phyloP scores from a whole-genome alignment of 2,329 filamentous ascomycete species.

The Beauveria rudraprayagi region DNA sequence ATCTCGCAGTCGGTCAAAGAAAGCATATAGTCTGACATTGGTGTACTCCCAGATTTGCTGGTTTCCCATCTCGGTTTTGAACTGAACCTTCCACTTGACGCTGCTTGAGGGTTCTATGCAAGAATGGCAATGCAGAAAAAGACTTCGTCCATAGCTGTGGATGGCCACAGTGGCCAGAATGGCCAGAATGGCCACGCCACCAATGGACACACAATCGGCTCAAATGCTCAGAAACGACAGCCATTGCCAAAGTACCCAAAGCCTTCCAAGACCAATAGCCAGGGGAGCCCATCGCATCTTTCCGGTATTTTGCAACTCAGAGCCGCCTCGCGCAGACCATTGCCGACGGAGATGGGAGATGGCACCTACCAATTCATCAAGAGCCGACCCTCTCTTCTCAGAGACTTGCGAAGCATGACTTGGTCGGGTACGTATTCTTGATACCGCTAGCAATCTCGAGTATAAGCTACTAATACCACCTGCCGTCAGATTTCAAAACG shows the following conservation, averaged over 20 bases:
- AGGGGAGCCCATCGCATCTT: conserved; percentile 11
- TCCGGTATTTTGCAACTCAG: conserved; percentile 26
- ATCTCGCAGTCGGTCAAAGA: not conserved
- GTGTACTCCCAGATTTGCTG: not conserved
- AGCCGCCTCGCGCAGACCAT: conserved; percentile 48
- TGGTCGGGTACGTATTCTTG: not conserved
- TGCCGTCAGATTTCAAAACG: conserved; percentile 49
- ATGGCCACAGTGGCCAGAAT: not conserved
- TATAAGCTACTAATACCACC: conserved; percentile 15
- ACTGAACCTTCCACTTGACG: not conserved
- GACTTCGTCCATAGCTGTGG: not conserved
- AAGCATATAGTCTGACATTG: not conserved
- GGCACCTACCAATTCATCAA: conserved; percentile 46
- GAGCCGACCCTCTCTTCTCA: conserved; percentile 30
- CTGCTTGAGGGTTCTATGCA: not conserved
- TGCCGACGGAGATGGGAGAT: conserved; percentile 55
- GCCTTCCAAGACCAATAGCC: not conserved
- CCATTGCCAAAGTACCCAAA: not conserved
- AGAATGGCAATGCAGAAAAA: not conserved
- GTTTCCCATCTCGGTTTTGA: not conserved
- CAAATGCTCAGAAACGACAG: not conserved
- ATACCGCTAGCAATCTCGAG: fast-evolving
- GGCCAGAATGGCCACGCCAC: not conserved
- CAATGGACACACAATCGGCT: not conserved
- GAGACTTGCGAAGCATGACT: conserved; percentile 4